Base-by-base conservation (phyloP, 2,329 filamentous ascomycete genomes). In the Colletotrichum caudatum region DNA sequence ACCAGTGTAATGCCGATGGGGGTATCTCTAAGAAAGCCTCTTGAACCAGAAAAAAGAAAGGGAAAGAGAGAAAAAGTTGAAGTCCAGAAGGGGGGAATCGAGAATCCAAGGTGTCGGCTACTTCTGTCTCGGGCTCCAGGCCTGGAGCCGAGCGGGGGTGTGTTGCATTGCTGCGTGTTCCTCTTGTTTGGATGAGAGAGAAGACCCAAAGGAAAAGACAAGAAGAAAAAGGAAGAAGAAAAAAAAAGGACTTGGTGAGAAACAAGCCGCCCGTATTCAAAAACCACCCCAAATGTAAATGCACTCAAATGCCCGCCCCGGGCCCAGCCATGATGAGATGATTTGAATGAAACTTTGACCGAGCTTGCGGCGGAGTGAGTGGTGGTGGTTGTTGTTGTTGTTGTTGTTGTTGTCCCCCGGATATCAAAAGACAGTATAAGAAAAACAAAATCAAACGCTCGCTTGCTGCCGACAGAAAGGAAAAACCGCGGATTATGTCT, bases 151-250 rank as follows among this genome's bases (percentile, higher is more conserved):
- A 84, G 82, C 80, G 78, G 59, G 70, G 80, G 71, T 74, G 44
- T 81, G 81, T 83, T 88, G 88, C 88, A 90, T 90, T 88, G 88
- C 88, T 90, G 88, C 88, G 84, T 87, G 78, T 86, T 87, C 84
- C 83, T 89, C 86, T 88, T 88, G 81, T 85, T 83, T 86, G 80
- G 77, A 78, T 77, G 72, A 69, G 70, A 69, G 70, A 74, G 71
- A 74, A 76, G 77, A 77, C 74, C 75, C 73, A 75, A 77, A 77
- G 76, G 76, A 76, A 75, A 75, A 73, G 73, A 72, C 6, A n/a
- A 2, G 9, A 18, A 46, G 69, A 72, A 73, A 64, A 73, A 72
- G 77, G 77, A 77, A 75, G 80, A 77, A 77, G 71, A 77, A 8
- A n/a, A 5, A 46, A 46, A n/a, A 46, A 44, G 1, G 54, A 75